Conservation (phyloP, 805 yeast genomes). For the Ogataea parapolymorpha region DNA sequence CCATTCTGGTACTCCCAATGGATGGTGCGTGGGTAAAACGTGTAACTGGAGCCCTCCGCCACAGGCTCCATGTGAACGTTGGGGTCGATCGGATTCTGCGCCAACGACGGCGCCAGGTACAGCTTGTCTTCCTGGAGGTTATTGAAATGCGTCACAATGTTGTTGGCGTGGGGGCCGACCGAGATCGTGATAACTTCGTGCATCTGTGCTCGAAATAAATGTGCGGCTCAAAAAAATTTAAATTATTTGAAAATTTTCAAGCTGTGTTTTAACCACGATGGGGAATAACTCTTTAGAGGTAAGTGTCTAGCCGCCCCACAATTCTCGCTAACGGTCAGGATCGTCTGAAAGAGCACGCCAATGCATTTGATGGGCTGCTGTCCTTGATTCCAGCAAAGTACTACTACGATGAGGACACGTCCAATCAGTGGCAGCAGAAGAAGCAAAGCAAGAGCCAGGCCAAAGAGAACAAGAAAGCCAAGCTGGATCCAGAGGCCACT, state of each 20-base stretch:
- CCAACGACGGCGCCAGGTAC: conserved; percentile 40
- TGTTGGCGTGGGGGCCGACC: conserved; percentile 70
- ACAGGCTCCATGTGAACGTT: conserved; percentile 45
- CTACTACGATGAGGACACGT: conserved; percentile 86
- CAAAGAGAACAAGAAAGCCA: conserved; percentile 58
- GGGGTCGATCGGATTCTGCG: conserved; percentile 37
- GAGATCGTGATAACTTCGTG: conserved; percentile 73
- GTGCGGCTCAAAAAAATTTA: conserved; percentile 16
- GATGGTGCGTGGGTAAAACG: conserved; percentile 78
- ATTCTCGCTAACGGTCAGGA: conserved; percentile 40
- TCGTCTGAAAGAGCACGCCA: conserved; percentile 71
- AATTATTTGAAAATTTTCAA: conserved; percentile 4
- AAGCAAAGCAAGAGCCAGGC: conserved; percentile 68
- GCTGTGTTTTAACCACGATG: conserved; percentile 3
- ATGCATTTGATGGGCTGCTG: conserved; percentile 83
- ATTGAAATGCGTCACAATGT: conserved; percentile 74
- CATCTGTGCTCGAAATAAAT: conserved; percentile 39
- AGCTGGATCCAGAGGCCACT: conserved; percentile 66
- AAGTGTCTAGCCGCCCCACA: neutral
- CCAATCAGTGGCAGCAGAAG: conserved; percentile 86
- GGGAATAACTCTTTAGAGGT: conserved; percentile 11
- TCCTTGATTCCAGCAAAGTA: conserved; percentile 92
- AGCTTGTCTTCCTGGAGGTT: conserved; percentile 73
- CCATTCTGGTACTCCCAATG: conserved; percentile 83
- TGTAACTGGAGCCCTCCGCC: conserved; percentile 40